These are phyloP conservation scores for Colletotrichum liaoningense DNA, from an alignment of 2,329 filamentous ascomycete genomes.

Conservation along the genomic window DNA sequence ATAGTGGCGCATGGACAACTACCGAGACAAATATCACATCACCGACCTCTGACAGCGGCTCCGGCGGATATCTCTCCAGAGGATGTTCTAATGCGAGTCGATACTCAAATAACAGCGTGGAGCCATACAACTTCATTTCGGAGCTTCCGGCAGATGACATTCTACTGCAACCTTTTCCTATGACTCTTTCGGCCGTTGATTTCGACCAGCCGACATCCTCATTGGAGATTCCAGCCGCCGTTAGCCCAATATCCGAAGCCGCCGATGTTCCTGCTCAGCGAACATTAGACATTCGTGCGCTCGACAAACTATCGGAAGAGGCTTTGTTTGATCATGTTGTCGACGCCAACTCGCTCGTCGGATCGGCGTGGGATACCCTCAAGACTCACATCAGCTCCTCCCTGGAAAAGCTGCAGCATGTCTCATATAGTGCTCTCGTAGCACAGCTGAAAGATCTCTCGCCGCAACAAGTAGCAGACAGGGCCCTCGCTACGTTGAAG, in stretches of 20 bases:
- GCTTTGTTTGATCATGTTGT: constrained; percentile 40
- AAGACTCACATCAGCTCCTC: constrained; percentile 59
- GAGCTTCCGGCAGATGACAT: constrained; percentile 58
- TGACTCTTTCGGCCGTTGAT: constrained; percentile 42
- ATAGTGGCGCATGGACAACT: constrained; percentile 54
- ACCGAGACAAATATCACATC: constrained; percentile 58
- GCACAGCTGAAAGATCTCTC: constrained; percentile 53
- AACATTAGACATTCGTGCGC: constrained; percentile 11
- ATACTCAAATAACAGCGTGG: constrained; percentile 36
- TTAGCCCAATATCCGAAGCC: constrained; percentile 48
- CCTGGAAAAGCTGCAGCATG: constrained; percentile 52
- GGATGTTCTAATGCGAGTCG: constrained; percentile 39
- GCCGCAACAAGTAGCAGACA: constrained; percentile 50
- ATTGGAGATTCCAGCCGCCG: constrained; percentile 47
- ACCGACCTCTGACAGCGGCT: constrained; percentile 54
- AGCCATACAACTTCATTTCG: constrained; percentile 46
- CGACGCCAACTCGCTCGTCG: constrained; percentile 53
- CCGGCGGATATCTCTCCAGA: constrained; percentile 44
- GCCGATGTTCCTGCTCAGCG: constrained; percentile 51
- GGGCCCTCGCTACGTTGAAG: constrained; percentile 55
- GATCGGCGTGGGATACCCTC: constrained; percentile 57
- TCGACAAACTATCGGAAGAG: background rate
- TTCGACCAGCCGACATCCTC: constrained; percentile 51
- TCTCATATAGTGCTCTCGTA: constrained; percentile 55
- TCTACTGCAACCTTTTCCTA: constrained; percentile 43